Conservation (phyloP, 805 yeast genomes). For the Wickerhamomyces strasburgensis region DNA sequence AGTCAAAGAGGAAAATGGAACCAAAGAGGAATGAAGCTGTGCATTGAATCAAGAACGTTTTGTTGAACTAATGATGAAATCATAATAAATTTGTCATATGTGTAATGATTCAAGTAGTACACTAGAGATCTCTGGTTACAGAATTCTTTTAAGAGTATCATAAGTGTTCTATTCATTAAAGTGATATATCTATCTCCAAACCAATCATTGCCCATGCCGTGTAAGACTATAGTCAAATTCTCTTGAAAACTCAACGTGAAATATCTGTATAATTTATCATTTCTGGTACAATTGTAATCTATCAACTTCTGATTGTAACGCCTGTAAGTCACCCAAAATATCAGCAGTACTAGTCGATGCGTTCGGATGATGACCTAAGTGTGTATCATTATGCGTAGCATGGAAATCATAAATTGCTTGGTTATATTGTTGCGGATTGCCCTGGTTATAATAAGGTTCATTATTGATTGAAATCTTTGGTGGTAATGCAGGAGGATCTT, state of each 20-base stretch:
- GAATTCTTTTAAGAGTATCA: too few relatives aligned
- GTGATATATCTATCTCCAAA: too few relatives aligned
- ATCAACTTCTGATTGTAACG: slow-evolving; percentile 68
- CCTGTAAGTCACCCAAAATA: slow-evolving; percentile 59
- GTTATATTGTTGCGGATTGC: slow-evolving; percentile 19
- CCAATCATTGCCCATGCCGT: too few relatives aligned
- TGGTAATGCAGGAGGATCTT: slow-evolving; percentile 18
- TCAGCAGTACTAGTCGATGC: slow-evolving; percentile 31
- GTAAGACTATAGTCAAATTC: too few relatives aligned
- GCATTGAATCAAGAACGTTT: too few relatives aligned
- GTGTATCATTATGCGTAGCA: not conserved
- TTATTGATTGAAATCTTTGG: slow-evolving; percentile 14
- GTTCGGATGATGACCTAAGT: not conserved
- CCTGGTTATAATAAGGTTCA: slow-evolving; percentile 11
- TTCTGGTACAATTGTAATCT: slow-evolving; percentile 30
- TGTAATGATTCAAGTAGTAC: too few relatives aligned
- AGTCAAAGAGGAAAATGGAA: too few relatives aligned
- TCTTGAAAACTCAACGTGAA: not conserved
- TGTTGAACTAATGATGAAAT: too few relatives aligned
- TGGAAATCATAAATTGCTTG: slow-evolving; percentile 14
- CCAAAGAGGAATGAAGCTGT: too few relatives aligned
- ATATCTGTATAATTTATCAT: not conserved
- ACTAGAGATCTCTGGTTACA: too few relatives aligned
- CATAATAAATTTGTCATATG: too few relatives aligned
- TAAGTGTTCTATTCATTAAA: too few relatives aligned